Evolutionary conservation across 257 asterid species (phyloP).

Genomic region (Scutellaria galericulata): DNA sequence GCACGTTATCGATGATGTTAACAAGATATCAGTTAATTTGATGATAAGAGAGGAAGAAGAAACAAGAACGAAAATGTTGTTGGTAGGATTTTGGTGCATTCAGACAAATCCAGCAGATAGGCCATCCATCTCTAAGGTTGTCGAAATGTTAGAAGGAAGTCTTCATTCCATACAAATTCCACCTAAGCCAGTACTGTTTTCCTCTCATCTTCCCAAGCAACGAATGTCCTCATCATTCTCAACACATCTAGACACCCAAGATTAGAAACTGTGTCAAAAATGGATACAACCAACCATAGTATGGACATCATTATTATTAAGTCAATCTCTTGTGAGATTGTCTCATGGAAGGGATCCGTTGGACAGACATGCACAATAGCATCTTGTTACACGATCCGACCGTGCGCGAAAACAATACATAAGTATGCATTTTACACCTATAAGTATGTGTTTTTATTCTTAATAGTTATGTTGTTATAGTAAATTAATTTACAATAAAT

Average conservation of each 20-base stretch:
- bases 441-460: no score
- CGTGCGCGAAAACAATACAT: no score
- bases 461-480: no score
- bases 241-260: not conserved
- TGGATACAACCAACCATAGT: no score
- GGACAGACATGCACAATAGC: no score
- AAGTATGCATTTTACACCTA: no score
- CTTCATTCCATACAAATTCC: conserved; percentile 46
- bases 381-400: no score
- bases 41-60: conserved; percentile 45
- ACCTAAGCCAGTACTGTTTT: conserved; percentile 40
- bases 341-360: no score
- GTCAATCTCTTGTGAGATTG: no score
- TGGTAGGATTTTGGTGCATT: conserved; percentile 59
- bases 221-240: not conserved
- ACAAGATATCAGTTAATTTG: conserved; percentile 22
- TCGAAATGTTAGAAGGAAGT: conserved; percentile 51
- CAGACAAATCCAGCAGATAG: conserved; percentile 41
- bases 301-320: no score
- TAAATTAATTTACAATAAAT: no score
- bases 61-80: conserved; percentile 42
- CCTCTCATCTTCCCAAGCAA: not conserved
- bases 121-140: conserved; percentile 30
- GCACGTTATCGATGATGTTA: conserved; percentile 30
- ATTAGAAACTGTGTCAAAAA: no score